Conservation (phyloP, 768 basidiomycete species). For the Russula sp. region DNA sequence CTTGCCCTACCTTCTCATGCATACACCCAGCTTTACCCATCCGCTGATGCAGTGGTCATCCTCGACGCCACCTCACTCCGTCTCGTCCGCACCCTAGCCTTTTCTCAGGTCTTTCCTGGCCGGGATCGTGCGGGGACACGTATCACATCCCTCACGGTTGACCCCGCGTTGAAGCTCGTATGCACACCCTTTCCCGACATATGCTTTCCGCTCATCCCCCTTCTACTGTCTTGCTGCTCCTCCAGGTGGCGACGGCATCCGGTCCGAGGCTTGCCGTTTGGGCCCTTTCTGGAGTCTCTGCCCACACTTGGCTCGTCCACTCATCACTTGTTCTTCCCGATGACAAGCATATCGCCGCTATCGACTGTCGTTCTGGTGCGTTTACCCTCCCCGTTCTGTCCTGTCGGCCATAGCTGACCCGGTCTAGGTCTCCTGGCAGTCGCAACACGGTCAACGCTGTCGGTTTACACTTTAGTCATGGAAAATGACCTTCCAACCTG, state of each 20-base stretch:
- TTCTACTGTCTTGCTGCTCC: background rate
- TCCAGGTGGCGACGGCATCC: slow-evolving; percentile 68
- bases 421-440: slow-evolving; percentile 67
- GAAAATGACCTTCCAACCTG: slow-evolving; percentile 82
- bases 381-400: background rate
- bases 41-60: slow-evolving; percentile 62
- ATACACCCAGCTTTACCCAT: slow-evolving; percentile 56
- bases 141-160: slow-evolving; percentile 62
- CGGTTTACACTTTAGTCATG: slow-evolving; percentile 69
- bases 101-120: slow-evolving; percentile 79
- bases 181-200: slow-evolving; percentile 30
- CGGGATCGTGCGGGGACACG: slow-evolving; percentile 36
- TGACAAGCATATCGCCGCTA: slow-evolving; percentile 46
- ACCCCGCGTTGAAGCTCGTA: slow-evolving; percentile 77
- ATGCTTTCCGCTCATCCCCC: background rate
- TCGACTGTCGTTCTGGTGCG: slow-evolving; percentile 73
- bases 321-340: slow-evolving; percentile 68
- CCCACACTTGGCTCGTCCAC: slow-evolving; percentile 71
- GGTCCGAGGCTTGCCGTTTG: slow-evolving; percentile 67
- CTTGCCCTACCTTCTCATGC: slow-evolving; percentile 7
- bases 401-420: slow-evolving; percentile 28
- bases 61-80: slow-evolving; percentile 63
- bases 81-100: slow-evolving; percentile 65
- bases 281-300: slow-evolving; percentile 62
- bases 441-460: slow-evolving; percentile 52